A percentile compares a stretch with the other conserved stretches of the same genome.
Evolutionary conservation across 129 eudicot species (phyloP).

Genomic region (Logfia minima): DNA sequence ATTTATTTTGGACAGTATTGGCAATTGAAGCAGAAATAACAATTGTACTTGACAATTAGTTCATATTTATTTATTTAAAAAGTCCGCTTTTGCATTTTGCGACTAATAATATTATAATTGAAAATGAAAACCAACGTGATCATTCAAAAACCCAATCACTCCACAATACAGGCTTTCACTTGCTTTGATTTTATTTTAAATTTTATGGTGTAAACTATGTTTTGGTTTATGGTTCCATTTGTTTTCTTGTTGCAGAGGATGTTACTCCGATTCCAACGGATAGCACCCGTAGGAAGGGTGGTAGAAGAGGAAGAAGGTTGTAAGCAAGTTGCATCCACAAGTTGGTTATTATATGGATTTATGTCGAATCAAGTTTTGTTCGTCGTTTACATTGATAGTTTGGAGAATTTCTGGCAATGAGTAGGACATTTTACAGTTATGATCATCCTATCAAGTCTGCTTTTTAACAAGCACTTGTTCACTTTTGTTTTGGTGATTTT

Average conservation of each 20-base stretch:
- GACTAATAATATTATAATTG: too few species aligned
- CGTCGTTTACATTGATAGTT: neutral
- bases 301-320: constrained; percentile 19
- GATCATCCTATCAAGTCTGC: neutral
- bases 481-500: neutral
- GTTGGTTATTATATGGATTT: neutral
- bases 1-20: neutral
- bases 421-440: neutral
- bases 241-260: constrained; percentile 1
- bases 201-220: neutral
- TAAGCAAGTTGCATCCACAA: neutral
- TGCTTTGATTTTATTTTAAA: neutral
- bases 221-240: neutral
- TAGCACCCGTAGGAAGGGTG: constrained; percentile 8
- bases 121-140: neutral
- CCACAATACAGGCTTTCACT: too few species aligned
- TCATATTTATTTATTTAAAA: too few species aligned
- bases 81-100: neutral
- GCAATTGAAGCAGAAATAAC: neutral
- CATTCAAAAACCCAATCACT: neutral
- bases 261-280: constrained; percentile 12
- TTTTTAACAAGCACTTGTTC: neutral
- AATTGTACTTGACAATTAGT: neutral
- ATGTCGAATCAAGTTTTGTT: neutral
- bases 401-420: neutral